Evolutionary conservation across 2,329 filamentous ascomycete genomes (phyloP).

Genomic region (Pseudopithomyces chartarum): DNA sequence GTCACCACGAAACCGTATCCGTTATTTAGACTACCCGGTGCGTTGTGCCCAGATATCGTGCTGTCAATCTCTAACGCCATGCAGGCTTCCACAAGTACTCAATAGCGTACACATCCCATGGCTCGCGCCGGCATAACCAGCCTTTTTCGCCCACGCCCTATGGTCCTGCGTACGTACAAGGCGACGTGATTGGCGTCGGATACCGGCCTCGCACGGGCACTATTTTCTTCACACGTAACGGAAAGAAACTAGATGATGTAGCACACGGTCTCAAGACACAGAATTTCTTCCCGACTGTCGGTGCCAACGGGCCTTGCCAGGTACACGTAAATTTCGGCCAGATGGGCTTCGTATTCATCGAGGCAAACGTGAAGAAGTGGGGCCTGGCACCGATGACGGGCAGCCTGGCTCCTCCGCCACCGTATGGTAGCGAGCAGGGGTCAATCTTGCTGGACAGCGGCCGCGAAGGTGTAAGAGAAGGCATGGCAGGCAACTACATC

Average conservation of each 20-base stretch:
- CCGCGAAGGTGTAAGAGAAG: slow-evolving; percentile 57
- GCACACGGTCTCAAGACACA: slow-evolving; percentile 90
- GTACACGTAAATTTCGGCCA: slow-evolving; percentile 98
- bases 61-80: slow-evolving; percentile 19
- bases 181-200: slow-evolving; percentile 93
- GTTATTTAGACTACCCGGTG: slow-evolving; percentile 90
- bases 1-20: slow-evolving; percentile 98
- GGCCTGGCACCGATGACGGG: slow-evolving; percentile 94
- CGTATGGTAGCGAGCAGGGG: slow-evolving; percentile 95
- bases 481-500: slow-evolving; percentile 55
- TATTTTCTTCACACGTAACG: slow-evolving; percentile 97
- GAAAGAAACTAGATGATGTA: slow-evolving; percentile 94
- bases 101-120: slow-evolving; percentile 86
- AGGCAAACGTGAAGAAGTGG: slow-evolving; percentile 99
- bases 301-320: slow-evolving; percentile 88
- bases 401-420: slow-evolving; percentile 90
- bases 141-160: slow-evolving; percentile 82
- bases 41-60: slow-evolving; percentile 29
- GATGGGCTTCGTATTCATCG: slow-evolving; percentile 97
- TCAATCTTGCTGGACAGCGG: slow-evolving; percentile 93
- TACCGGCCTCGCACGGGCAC: slow-evolving; percentile 94
- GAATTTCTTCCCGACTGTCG: slow-evolving; percentile 98
- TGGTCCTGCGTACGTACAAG: slow-evolving; percentile 83
- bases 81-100: slow-evolving; percentile 90
- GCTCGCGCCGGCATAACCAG: slow-evolving; percentile 88